Conservation (phyloP, 106 monocot genomes). For the Narthecium ossifragum region DNA sequence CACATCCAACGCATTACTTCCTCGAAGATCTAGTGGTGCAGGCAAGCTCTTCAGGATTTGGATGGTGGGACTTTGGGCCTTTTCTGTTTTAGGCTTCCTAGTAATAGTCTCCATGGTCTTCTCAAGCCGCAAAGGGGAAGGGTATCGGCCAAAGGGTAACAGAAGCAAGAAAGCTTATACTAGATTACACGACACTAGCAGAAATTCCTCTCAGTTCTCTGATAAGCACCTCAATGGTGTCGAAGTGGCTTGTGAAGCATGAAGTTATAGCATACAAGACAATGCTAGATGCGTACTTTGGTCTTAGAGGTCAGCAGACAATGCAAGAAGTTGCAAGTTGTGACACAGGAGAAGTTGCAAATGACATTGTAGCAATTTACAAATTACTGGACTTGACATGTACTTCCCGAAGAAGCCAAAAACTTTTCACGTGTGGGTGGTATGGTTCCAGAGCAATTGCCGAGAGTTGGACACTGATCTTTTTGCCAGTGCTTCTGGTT, state of each 20-base stretch:
- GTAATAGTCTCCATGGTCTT: conserved; percentile 50
- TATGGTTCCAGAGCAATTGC: too few species aligned
- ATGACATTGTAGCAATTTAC: too few species aligned
- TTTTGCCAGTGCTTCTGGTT: too few species aligned
- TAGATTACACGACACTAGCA: conserved; percentile 4
- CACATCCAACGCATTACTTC: conserved; percentile 9
- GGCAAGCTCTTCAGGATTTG: conserved; percentile 32
- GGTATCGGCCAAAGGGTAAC: conserved; percentile 22
- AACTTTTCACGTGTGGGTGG: too few species aligned
- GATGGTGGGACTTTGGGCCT: conserved; percentile 72
- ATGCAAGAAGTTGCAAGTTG: too few species aligned
- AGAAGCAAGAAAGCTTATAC: conserved; percentile 35
- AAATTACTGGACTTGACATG: too few species aligned
- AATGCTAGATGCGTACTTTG: too few species aligned
- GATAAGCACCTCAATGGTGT: conserved; percentile 10
- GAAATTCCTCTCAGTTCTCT: conserved; percentile 8
- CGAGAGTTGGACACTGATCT: too few species aligned
- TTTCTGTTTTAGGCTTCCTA: conserved; percentile 67
- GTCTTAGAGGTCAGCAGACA: too few species aligned
- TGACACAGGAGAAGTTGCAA: too few species aligned
- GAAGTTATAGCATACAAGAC: not conserved
- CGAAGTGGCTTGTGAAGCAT: conserved; percentile 19
- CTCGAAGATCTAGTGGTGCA: conserved; percentile 6
- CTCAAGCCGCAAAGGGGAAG: conserved; percentile 28
- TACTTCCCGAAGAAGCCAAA: too few species aligned